These are phyloP conservation scores for Sambucus nigra DNA, from an alignment of 129 eudicot species.

Conservation along the genomic window DNA sequence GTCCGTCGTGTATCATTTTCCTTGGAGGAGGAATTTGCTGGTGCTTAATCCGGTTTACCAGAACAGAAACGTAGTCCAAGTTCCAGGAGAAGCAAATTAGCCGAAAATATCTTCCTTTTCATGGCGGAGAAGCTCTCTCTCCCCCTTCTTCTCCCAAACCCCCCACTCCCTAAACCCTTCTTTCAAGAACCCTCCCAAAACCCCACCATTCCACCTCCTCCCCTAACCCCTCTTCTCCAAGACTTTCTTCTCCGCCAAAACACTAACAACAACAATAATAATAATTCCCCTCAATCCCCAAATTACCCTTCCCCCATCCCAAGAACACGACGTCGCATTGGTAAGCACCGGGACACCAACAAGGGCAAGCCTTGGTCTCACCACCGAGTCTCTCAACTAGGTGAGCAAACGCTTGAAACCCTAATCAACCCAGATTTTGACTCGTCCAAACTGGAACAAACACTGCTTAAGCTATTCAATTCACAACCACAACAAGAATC, in stretches of 20 bases:
- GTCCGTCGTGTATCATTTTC: too few relatives aligned
- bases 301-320: constrained; percentile 22
- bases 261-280: constrained; percentile 21
- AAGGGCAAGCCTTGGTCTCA: constrained; percentile 78
- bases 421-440: constrained; percentile 36
- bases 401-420: constrained; percentile 46
- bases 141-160: constrained; percentile 55
- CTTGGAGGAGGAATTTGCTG: too few relatives aligned
- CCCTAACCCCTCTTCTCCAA: constrained; percentile 25
- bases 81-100: too few relatives aligned
- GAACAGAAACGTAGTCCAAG: too few relatives aligned
- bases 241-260: constrained; percentile 21
- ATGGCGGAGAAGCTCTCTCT: constrained; percentile 79
- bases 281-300: constrained; percentile 21
- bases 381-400: constrained; percentile 47
- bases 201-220: constrained; percentile 28
- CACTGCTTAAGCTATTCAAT: constrained; percentile 22
- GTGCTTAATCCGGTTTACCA: too few relatives aligned
- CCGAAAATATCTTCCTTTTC: too few relatives aligned
- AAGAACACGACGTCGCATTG: constrained; percentile 35
- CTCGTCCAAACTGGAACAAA: constrained; percentile 18
- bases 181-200: constrained; percentile 20
- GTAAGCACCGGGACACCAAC: constrained; percentile 56
- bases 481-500: constrained; percentile 18
- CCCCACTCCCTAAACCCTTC: constrained; percentile 32